These are phyloP conservation scores for Cladosporium halotolerans DNA, from an alignment of 2,329 filamentous ascomycete genomes.

Conservation along the genomic window DNA sequence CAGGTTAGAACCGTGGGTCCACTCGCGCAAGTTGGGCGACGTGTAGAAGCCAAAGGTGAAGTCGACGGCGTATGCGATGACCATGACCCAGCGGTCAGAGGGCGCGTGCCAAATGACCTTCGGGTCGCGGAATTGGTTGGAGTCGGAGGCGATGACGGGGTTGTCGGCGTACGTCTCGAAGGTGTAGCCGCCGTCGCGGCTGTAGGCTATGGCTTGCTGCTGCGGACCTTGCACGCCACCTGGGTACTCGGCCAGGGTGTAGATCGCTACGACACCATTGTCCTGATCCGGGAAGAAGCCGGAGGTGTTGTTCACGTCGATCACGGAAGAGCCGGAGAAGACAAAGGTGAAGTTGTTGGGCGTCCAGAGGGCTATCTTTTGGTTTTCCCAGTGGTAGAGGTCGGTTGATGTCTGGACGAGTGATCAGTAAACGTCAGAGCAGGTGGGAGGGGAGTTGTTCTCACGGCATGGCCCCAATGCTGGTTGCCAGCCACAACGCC, in stretches of 20 bases:
- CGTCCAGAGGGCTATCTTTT: conserved; percentile 56
- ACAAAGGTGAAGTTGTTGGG: conserved; percentile 49
- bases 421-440: background rate
- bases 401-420: conserved; percentile 33
- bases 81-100: conserved; percentile 51
- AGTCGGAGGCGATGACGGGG: conserved; percentile 52
- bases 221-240: conserved; percentile 34
- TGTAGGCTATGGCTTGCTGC: conserved; percentile 57
- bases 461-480: conserved; percentile 49
- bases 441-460: background rate
- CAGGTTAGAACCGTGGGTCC: conserved; percentile 56
- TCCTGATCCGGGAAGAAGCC: conserved; percentile 57
- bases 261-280: conserved; percentile 59
- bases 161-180: conserved; percentile 56
- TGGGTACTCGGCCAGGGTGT: conserved; percentile 41
- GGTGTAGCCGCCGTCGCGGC: conserved; percentile 54
- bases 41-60: conserved; percentile 57
- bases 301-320: conserved; percentile 59
- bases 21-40: conserved; percentile 52
- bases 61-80: conserved; percentile 47
- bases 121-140: conserved; percentile 58
- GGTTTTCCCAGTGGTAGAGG: conserved; percentile 59
- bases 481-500: conserved; percentile 50
- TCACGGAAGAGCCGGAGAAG: conserved; percentile 50
- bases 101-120: conserved; percentile 55